A percentile compares a stretch with the other conserved stretches of the same genome.
Conservation (phyloP, 345 rosid genomes). For the Rhizophora apiculata region DNA sequence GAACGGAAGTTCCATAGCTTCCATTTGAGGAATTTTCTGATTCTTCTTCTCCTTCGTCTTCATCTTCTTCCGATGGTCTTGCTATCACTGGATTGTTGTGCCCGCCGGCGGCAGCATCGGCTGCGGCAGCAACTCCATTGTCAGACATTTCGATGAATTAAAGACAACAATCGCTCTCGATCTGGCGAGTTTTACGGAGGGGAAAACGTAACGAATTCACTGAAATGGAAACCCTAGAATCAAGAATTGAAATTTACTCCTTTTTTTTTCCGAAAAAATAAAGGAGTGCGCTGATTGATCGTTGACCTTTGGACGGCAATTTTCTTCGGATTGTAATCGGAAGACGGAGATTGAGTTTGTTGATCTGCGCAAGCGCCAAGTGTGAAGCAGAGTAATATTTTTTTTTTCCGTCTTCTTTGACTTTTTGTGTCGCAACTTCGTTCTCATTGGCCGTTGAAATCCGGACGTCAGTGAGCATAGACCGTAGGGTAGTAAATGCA, state of each 20-base stretch:
- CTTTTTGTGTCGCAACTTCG: too few species aligned
- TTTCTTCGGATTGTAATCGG: background rate
- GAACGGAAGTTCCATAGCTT: conserved; percentile 4
- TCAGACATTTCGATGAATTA: conserved; percentile 41
- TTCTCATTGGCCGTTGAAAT: too few species aligned
- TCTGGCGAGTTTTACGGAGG: background rate
- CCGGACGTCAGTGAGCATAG: too few species aligned
- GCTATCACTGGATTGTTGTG: too few species aligned
- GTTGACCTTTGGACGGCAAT: background rate
- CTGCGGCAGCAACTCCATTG: conserved; percentile 19
- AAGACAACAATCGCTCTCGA: background rate
- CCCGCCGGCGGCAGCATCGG: too few species aligned
- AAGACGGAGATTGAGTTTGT: background rate
- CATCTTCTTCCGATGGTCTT: conserved; percentile 14
- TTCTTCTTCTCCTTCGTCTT: conserved; percentile 1
- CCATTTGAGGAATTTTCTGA: conserved; percentile 10
- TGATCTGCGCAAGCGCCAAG: background rate
- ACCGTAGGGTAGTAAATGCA: too few species aligned
- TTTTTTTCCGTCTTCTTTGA: background rate
- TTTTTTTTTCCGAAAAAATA: background rate
- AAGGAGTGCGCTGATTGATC: background rate
- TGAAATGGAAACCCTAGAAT: conserved; percentile 18
- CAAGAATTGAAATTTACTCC: background rate
- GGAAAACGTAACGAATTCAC: background rate
- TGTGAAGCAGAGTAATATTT: background rate